Evolutionary conservation across 1,284 basidiomycete genomes (phyloP), one percentile per base, ranked within the genome.

Genomic region (Ceratobasidium sp.): DNA sequence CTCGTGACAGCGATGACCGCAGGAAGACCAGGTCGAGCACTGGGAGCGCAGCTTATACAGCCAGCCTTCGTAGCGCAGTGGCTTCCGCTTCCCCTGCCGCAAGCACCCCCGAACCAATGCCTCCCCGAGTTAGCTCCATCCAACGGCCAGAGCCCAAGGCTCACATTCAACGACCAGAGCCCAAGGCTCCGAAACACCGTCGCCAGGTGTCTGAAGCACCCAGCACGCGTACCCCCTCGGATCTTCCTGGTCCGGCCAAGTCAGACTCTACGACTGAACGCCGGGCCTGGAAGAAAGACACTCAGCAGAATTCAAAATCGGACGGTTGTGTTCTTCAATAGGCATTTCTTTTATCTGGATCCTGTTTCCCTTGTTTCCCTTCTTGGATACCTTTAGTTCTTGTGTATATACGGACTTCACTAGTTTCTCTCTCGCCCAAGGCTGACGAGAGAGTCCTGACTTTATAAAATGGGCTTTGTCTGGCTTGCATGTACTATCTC

Each of bases 21-120:
- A 38, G 66, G 13, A 70, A 43, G 41, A 74, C 73, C 16, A 46
- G 74, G 49, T 71, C 67, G 30, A 76, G 76, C 44, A 28, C 74
- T 18, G 47, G 69, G 18, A 76, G 70, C 54, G 73, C 63, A 30
- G 41, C 70, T 8, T 72, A 74, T 41, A 55, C 72, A 26, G 70
- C 73, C 23, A 76, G 76, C 62, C 50, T 69, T 49, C 74, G 70
- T 28, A 76, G 76, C 26, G 74, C 70, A 41, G 73, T 72, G 23
- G 75, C 74, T 28, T 59, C 64, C 11, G 41, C 71, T 11, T 57
- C 52, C 21, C 52, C 43, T 13, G 46, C 41, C 1, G 66, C 35
- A 41, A 28, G 23, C 47, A 47, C 52, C 23, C 66, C 54, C 26
- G 66, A 69, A 46, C 52, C 64, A 41, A 13, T 21, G 38, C 2